Evolutionary conservation across 257 asterid genomes (phyloP).

Genomic region (Cruciata laevipes): DNA sequence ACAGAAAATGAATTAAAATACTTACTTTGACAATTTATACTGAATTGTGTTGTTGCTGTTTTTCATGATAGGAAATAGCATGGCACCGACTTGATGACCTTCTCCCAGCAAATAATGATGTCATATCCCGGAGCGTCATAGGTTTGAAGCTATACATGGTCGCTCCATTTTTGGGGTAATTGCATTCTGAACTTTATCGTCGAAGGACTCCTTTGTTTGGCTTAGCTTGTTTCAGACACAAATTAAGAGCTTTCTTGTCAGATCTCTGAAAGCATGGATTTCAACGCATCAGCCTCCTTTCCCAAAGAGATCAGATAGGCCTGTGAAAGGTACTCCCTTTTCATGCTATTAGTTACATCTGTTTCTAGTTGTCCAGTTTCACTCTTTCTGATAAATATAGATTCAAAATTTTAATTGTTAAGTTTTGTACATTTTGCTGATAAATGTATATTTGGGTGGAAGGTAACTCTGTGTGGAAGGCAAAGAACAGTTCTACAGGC

Average conservation of each 20-base stretch:
- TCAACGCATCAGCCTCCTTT: slow-evolving; percentile 56
- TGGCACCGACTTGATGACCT: slow-evolving; percentile 86
- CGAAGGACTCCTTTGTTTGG: background rate
- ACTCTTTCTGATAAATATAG: background rate
- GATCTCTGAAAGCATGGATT: slow-evolving; percentile 73
- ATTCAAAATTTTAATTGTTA: background rate
- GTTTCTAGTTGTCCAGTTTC: background rate
- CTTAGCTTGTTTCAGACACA: background rate
- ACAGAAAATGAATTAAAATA: background rate
- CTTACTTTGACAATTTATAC: background rate
- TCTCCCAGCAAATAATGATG: slow-evolving; percentile 57
- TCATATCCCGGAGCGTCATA: slow-evolving; percentile 67
- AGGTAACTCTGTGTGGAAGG: slow-evolving; percentile 72
- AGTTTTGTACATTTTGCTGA: slow-evolving; percentile 7
- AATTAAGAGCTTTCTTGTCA: slow-evolving; percentile 21
- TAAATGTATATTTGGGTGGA: slow-evolving; percentile 18
- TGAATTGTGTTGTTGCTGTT: background rate
- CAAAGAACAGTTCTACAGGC: slow-evolving; percentile 49
- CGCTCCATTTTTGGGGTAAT: slow-evolving; percentile 76
- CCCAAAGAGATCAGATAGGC: slow-evolving; percentile 53
- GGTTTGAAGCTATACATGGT: slow-evolving; percentile 92
- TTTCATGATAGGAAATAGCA: slow-evolving; percentile 67
- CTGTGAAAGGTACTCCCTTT: slow-evolving; percentile 43
- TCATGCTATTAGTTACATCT: background rate
- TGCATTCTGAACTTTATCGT: slow-evolving; percentile 17